A percentile compares a stretch with the other conserved stretches of the same genome.
phyloP scores from a whole-genome alignment of 2,329 filamentous ascomycete species.

The Diatrype stigma region DNA sequence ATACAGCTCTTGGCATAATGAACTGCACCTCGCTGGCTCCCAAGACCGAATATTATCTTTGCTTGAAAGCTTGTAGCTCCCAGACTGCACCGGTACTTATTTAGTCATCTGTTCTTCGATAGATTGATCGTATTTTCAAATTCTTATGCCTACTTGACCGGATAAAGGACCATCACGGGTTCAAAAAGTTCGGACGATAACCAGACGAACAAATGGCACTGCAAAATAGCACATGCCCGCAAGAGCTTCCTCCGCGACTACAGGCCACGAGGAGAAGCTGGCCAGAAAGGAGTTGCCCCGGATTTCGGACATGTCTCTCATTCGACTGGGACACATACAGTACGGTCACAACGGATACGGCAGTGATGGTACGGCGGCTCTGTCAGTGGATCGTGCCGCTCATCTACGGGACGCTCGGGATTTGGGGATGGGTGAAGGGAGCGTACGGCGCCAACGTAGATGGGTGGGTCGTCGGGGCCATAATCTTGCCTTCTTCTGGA shows the following conservation, averaged over 20 bases:
- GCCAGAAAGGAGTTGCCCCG: slow-evolving; percentile 9
- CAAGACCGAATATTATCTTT: no score
- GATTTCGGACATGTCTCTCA: slow-evolving; percentile 9
- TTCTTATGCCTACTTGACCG: no score
- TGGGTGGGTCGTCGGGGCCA: slow-evolving; percentile 6
- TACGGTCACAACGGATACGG: slow-evolving; percentile 2
- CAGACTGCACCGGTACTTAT: no score
- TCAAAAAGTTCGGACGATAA: no score
- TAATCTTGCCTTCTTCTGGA: slow-evolving; percentile 6
- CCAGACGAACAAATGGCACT: slow-evolving; percentile 8
- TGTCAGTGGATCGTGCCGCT: slow-evolving; percentile 6
- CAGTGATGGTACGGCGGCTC: slow-evolving; percentile 4
- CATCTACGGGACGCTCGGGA: slow-evolving; percentile 7
- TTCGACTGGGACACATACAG: slow-evolving; percentile 13
- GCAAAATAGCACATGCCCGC: slow-evolving; percentile 1
- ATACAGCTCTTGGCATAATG: no score
- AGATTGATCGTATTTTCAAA: no score
- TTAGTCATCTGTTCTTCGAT: no score
- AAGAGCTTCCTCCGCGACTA: slow-evolving; percentile 11
- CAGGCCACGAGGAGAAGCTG: not conserved
- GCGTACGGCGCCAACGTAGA: slow-evolving; percentile 6
- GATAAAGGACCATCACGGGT: no score
- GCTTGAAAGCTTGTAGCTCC: no score
- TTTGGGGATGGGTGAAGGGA: slow-evolving; percentile 6
- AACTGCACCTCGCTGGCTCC: no score